Base-by-base conservation (phyloP, 805 yeast genomes). In the Wickerhamomyces pijperi region DNA sequence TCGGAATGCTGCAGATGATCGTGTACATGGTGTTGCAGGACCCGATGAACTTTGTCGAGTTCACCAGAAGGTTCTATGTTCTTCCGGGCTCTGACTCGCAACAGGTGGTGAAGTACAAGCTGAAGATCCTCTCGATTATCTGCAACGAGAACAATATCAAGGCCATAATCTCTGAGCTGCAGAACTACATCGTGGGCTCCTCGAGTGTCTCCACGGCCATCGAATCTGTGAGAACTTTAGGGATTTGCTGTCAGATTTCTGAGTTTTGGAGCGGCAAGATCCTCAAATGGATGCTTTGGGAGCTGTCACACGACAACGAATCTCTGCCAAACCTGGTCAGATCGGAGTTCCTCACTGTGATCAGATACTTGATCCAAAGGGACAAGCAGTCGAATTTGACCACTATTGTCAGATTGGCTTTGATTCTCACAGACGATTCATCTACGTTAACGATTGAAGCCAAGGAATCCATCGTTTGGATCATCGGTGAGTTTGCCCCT, bases 381-480 rank as follows among this genome's bases (percentile, higher is more conserved):
- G 64, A 76, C 42, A 73, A 81, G 6, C 54, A 60, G 23, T 66
- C 63, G 17, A 73, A 83, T 42, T 57, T 74, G 25, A 67, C 68
- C 25, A 72, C 80, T 2, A 69, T 82, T 13, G 65, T 74, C 23
- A 68, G 70, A 39, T 60, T 85, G 15, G 62, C 72, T 1, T 47
- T 48, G 13, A 45, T 67, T 2, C 42, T 68, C 8, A 51, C 51
- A 12, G 45, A 46, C 5, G 46, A 44, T 8, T 37, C 40, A 9
- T 39, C 51, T 8, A 16, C 14, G 5, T 42, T 66, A 18, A 53
- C 56, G 3, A 61, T 63, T 33, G 58, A 61, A 15, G 94, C 97
- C 0, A 74, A 78, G 46, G 86, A 94, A 1, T 82, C 90, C 36
- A 78, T 88, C 11, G 68, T 90, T 6, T 92, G 97, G 97, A 67